These are phyloP conservation scores for Vigna nakashimae DNA, from an alignment of 306 rosid species.

Conservation along the genomic window DNA sequence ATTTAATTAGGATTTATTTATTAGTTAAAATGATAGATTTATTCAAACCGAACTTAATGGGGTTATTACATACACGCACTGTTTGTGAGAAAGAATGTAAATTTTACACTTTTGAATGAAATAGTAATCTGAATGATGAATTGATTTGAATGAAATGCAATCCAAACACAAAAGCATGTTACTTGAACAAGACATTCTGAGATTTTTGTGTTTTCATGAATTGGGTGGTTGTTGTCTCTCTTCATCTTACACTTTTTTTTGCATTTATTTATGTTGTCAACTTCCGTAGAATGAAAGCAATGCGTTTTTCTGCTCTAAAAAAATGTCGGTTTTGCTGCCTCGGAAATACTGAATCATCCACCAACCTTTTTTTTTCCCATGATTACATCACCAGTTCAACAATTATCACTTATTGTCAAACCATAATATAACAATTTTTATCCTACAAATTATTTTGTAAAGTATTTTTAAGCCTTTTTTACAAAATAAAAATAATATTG, in stretches of 20 bases:
- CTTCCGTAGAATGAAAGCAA: neutral
- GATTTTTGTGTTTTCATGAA: neutral
- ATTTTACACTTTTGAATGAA: no score
- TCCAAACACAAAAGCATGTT: neutral
- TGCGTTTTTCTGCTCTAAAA: neutral
- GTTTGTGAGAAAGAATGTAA: no score
- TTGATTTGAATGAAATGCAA: no score
- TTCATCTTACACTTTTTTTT: neutral
- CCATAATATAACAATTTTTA: no score
- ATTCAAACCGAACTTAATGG: no score
- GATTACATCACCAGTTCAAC: neutral
- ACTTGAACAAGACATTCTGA: neutral
- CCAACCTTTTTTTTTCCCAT: neutral
- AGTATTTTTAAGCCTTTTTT: no score
- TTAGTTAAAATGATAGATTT: no score
- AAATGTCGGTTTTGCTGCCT: neutral
- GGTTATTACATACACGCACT: no score
- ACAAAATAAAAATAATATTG: no score
- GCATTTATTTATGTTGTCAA: neutral
- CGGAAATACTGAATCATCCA: neutral
- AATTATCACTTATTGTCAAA: neutral
- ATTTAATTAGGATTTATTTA: no score
- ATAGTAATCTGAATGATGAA: no score
- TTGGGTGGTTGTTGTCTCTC: neutral
- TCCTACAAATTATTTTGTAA: no score